Conservation (phyloP, 306 rosid genomes). For the Dalbergia cochinchinensis region DNA sequence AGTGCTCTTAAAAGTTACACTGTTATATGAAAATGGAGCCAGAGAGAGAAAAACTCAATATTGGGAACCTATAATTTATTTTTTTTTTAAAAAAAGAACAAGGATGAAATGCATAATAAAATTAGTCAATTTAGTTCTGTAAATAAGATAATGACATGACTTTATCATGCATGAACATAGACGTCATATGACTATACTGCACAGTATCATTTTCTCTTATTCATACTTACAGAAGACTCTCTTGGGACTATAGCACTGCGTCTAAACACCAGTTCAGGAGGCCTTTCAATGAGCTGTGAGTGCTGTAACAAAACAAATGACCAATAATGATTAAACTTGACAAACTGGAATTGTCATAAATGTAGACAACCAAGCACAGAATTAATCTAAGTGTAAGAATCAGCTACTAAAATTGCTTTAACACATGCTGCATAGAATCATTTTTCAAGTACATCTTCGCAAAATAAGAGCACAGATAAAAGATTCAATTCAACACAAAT, state of each 20-base stretch:
- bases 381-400: conserved; percentile 31
- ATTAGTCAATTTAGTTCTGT: not conserved
- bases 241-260: conserved; percentile 75
- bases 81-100: not conserved
- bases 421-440: conserved; percentile 35
- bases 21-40: conserved; percentile 14
- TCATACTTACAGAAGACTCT: conserved; percentile 70
- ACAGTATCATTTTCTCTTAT: not conserved
- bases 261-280: conserved; percentile 82
- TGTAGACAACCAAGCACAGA: not conserved
- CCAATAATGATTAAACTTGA: conserved; percentile 17
- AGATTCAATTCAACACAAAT: not conserved
- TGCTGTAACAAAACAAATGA: conserved; percentile 65
- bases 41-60: conserved; percentile 15
- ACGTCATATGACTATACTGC: conserved; percentile 23
- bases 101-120: conserved; percentile 10
- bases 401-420: conserved; percentile 23
- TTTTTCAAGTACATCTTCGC: conserved; percentile 27
- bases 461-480: conserved; percentile 16
- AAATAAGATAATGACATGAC: not conserved
- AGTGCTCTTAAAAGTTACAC: conserved; percentile 23
- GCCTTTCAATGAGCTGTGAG: conserved; percentile 78
- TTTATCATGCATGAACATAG: conserved; percentile 1
- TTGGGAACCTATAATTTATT: conserved; percentile 3
- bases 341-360: conserved; percentile 28